Base-by-base conservation (phyloP, 2,329 filamentous ascomycete species). In the Botryotinia narcissicola region DNA sequence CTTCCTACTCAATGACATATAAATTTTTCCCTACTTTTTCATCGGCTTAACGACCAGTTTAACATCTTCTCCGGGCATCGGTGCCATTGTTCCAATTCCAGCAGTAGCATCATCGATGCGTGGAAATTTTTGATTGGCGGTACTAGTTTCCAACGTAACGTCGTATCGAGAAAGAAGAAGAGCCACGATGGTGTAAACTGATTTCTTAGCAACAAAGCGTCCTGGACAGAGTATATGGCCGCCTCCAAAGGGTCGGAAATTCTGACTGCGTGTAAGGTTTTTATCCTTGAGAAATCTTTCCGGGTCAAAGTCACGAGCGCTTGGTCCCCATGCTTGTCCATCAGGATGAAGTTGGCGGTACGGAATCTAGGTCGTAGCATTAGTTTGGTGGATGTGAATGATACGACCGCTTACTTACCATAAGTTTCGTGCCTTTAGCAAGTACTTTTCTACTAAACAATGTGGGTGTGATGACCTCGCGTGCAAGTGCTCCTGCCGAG, bases 331-430 rank as follows among this genome's bases (percentile, higher is more conserved):
- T 18, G 44, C 61, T 3, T 35, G 40, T n/a, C 51, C 54, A 48
- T 74, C 73, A 4, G 72, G 29, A 25, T 63, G 73, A n/a, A 74
- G 59, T 40, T 72, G 70, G 5, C 73, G 62, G 63, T 54, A 72
- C 5, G 70, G 63, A 42, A 60, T 60, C 67, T 70, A 20, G 25
- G 54, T 60, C 22, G 14, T 2, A 25, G 12, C 7, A 22, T 61
- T 44, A 70, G 16, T 37, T 88, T 88, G 84, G 97, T 97, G 79
- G 91, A 29, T 3, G 0, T 25, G 40, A 60, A 37, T 3, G 14
- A 22, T 2, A 9, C 5, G 0, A 32, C 1, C 12, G 2, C n/a
- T 25, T 32, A 5, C 85, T 82, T 44, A 69, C 61, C 44, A 74
- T 44, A 20, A 74, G 22, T 46, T 66, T 74, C 9, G 29, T 42